Evolutionary conservation across 2,329 filamentous ascomycete species (phyloP).

Genomic region (Chrysoporthe cubensis): DNA sequence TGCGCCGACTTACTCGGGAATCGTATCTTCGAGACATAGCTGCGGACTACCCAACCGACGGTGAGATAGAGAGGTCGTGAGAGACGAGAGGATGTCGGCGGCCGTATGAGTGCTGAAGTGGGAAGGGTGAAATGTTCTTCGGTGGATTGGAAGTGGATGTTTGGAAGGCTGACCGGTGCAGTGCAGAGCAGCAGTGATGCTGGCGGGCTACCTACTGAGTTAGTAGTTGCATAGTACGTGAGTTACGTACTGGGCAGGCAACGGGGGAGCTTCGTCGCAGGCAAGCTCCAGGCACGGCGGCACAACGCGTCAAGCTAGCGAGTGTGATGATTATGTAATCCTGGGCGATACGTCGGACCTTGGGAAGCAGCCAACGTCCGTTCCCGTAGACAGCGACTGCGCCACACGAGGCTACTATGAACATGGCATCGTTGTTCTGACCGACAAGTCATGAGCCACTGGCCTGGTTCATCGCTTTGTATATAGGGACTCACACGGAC

Average conservation of each 20-base stretch:
- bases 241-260: conserved; percentile 27
- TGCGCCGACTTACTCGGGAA: conserved; percentile 74
- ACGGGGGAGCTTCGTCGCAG: conserved; percentile 25
- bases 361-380: not conserved
- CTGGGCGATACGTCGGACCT: not conserved
- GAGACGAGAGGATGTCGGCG: not conserved
- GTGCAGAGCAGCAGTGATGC: conserved; percentile 7
- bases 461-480: no score
- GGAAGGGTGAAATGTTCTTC: not conserved
- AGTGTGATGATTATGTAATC: not conserved
- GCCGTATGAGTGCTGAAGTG: not conserved
- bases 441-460: no score
- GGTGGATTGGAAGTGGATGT: conserved; percentile 18
- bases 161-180: conserved; percentile 5
- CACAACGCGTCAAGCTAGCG: conserved; percentile 34
- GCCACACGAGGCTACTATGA: no score
- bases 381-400: not conserved
- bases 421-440: no score
- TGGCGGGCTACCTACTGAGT: conserved; percentile 11
- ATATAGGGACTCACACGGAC: no score
- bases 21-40: conserved; percentile 96
- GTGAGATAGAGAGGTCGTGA: not conserved
- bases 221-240: conserved; percentile 5
- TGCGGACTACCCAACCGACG: conserved; percentile 31
- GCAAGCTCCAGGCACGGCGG: conserved; percentile 51